phyloP scores from a whole-genome alignment of 177 flowering plant genomes.

The Telopea speciosissima region DNA sequence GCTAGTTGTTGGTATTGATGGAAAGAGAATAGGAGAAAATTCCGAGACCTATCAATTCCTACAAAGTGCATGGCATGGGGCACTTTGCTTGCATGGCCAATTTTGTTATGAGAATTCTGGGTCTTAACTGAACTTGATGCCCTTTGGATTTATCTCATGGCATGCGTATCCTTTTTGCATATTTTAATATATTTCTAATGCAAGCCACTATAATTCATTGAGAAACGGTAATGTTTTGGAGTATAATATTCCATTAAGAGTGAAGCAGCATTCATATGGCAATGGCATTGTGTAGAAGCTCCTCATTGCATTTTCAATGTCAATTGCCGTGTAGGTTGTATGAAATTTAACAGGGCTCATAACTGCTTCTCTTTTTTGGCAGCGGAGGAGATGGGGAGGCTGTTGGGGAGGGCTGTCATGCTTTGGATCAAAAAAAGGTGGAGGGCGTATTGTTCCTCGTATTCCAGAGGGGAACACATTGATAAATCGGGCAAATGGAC shows the following conservation, averaged over 20 bases:
- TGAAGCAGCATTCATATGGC: background rate
- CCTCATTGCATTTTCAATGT: background rate
- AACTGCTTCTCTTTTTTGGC: background rate
- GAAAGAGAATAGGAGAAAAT: background rate
- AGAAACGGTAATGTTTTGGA: background rate
- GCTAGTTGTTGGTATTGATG: background rate
- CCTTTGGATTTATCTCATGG: too few species aligned
- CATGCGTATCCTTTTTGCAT: background rate
- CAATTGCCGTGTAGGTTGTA: background rate
- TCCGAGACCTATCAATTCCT: background rate
- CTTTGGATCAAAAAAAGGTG: slow-evolving; percentile 70
- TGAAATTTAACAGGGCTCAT: background rate
- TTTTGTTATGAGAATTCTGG: too few species aligned
- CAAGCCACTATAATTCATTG: background rate
- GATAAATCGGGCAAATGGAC: slow-evolving; percentile 57
- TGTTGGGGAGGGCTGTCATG: slow-evolving; percentile 73
- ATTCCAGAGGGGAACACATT: slow-evolving; percentile 65
- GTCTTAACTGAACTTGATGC: too few species aligned
- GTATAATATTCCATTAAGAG: background rate
- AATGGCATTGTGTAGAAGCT: background rate
- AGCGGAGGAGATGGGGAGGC: slow-evolving; percentile 66
- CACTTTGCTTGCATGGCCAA: background rate
- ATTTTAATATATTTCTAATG: too few species aligned
- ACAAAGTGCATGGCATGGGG: background rate
- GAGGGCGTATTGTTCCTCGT: slow-evolving; percentile 94